A percentile compares a stretch with the other conserved stretches of the same genome.
These are phyloP conservation scores for Phytophthora sp. DNA, from an alignment of 352 stramenopile genomes.

Conservation along the genomic window DNA sequence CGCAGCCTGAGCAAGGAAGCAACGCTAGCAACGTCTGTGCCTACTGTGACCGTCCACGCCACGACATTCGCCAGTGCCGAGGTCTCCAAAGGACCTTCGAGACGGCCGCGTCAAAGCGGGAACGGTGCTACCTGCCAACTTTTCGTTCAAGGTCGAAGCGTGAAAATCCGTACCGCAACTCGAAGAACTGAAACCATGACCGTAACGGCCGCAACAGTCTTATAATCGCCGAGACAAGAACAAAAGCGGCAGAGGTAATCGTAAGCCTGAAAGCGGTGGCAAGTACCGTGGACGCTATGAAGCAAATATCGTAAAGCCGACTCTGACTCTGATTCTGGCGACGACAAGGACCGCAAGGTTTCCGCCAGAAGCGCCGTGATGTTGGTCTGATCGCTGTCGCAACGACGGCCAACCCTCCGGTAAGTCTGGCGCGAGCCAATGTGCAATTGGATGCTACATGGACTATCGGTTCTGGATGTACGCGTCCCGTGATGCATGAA, in stretches of 20 bases:
- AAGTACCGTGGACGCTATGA: too few species aligned
- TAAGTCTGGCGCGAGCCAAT: constrained; percentile 6
- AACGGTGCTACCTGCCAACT: constrained; percentile 3
- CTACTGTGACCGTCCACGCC: constrained; percentile 5
- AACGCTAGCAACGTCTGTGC: neutral
- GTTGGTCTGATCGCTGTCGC: constrained; percentile 4
- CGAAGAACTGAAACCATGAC: neutral
- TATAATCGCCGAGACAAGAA: neutral
- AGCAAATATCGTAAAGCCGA: neutral
- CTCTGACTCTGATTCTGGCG: neutral
- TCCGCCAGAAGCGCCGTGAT: constrained; percentile 8
- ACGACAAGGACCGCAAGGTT: constrained; percentile 1
- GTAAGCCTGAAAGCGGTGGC: neutral
- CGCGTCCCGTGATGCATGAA: constrained; percentile 14
- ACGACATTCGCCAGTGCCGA: constrained; percentile 3
- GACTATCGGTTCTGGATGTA: constrained; percentile 19
- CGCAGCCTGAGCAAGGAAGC: neutral
- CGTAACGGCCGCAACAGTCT: neutral
- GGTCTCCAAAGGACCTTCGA: constrained; percentile 6
- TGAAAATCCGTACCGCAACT: constrained; percentile 5
- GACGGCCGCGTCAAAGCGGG: constrained; percentile 1
- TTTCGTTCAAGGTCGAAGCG: constrained; percentile 7
- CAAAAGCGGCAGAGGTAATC: neutral
- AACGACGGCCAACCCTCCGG: neutral
- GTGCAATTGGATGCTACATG: neutral